Evolutionary conservation across 2,329 filamentous ascomycete genomes (phyloP).

Genomic region (Teratosphaeria viscida): DNA sequence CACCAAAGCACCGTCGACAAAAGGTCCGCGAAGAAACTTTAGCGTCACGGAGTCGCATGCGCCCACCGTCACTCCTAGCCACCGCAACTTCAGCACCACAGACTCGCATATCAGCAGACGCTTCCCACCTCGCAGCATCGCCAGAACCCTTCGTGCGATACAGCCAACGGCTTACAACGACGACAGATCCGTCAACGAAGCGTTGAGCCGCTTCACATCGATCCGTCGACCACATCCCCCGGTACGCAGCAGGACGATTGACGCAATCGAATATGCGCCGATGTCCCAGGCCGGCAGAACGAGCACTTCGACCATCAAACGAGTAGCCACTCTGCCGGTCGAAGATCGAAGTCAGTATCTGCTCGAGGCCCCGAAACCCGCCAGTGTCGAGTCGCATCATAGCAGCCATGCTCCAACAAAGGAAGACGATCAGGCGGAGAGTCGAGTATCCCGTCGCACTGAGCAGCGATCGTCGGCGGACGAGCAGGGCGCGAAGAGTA

Average conservation of each 20-base stretch:
- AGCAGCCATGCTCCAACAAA: background rate
- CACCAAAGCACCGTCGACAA: slow-evolving; percentile 1
- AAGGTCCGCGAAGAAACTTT: slow-evolving; percentile 17
- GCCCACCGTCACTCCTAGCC: slow-evolving; percentile 9
- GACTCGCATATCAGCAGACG: slow-evolving; percentile 19
- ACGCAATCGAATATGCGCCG: slow-evolving; percentile 15
- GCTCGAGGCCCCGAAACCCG: slow-evolving; percentile 9
- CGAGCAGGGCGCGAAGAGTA: background rate
- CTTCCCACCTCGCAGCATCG: slow-evolving; percentile 12
- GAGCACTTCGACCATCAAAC: slow-evolving; percentile 7
- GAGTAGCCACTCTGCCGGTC: slow-evolving; percentile 11
- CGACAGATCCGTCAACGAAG: slow-evolving; percentile 16
- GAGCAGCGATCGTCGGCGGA: background rate
- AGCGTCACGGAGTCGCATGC: slow-evolving; percentile 23
- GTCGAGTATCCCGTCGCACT: background rate
- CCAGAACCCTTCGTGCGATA: slow-evolving; percentile 26
- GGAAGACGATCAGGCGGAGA: background rate
- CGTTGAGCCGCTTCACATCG: slow-evolving; percentile 12
- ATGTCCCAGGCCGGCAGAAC: slow-evolving; percentile 4
- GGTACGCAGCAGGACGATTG: slow-evolving; percentile 15
- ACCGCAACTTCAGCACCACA: slow-evolving; percentile 21
- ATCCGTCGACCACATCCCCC: slow-evolving; percentile 12
- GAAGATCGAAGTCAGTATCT: slow-evolving; percentile 7
- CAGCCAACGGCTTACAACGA: slow-evolving; percentile 17
- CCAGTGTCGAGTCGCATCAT: background rate